phyloP scores from a whole-genome alignment of 257 asterid genomes.

The Solanum megistacrolobum region DNA sequence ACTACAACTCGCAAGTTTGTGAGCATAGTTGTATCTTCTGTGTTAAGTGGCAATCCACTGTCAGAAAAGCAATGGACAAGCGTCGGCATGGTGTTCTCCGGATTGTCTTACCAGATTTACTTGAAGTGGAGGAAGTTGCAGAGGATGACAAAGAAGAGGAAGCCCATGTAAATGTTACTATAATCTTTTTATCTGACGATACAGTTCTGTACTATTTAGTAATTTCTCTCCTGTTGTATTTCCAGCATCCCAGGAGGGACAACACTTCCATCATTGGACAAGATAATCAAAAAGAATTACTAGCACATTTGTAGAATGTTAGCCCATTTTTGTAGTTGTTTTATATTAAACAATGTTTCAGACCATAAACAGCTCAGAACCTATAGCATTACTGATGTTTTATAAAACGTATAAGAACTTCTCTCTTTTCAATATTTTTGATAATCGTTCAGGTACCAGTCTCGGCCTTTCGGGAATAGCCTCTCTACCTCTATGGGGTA shows the following conservation, averaged over 20 bases:
- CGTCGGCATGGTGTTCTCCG: constrained; percentile 84
- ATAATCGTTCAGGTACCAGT: constrained; percentile 17
- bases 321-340: background rate
- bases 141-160: constrained; percentile 62
- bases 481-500: background rate
- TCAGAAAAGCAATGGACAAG: constrained; percentile 85
- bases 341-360: background rate
- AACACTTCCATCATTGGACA: background rate
- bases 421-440: constrained; percentile 20
- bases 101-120: constrained; percentile 82
- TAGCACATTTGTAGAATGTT: background rate
- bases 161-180: constrained; percentile 29
- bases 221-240: background rate
- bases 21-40: constrained; percentile 90
- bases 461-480: background rate
- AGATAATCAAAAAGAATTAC: background rate
- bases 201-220: constrained; percentile 7
- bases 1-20: constrained; percentile 95
- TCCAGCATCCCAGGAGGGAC: background rate
- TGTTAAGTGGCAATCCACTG: constrained; percentile 81
- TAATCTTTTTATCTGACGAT: constrained; percentile 2
- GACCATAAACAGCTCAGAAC: background rate
- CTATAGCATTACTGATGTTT: background rate
- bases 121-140: constrained; percentile 73
- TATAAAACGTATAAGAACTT: background rate